Evolutionary conservation across 805 yeast species (phyloP), one percentile per base, ranked within the genome.

Genomic region (Starmerella bombicola): DNA sequence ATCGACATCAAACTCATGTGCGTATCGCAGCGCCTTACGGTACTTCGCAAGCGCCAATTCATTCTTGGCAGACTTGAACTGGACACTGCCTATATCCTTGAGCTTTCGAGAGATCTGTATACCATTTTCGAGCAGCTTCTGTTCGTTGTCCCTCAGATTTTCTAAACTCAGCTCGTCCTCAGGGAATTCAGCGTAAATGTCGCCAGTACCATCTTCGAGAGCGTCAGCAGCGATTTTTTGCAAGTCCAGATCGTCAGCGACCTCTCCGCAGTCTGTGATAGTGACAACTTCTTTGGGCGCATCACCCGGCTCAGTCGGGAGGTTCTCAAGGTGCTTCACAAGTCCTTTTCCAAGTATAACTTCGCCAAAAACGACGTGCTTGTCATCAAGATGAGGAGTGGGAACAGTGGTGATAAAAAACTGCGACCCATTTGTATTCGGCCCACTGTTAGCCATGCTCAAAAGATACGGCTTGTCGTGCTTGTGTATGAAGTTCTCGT

Each of bases 381-480:
- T 88, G 20, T 88, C 93, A 58, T 91, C 88, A 50, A 91, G 71
- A 62, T 88, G 97, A 5, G 97, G 95, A 1, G 96, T 84, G 31
- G 84, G 77, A 2, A 76, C 91, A 2, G 95, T 83, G 21, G 98
- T 88, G 54, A 88, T 76, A 61, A 88, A 88, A 55, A 84, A 91
- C 63, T 88, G 97, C 2, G 95, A 84, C 1, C 97, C 97, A 57
- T 91, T 91, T 36, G 97, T 88, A 60, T 78, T 76, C 44, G 94
- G 85, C 15, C 97, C 97, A 4, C 96, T 82, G 57, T 88, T 88
- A 43, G 98, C 97, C 97, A 88, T 91, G 6, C 94, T 82, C 52
- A 88, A 70, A 51, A 91, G 68, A 61, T 80, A 86, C 40, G 97
- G 97, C 55, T 70, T 70, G 49, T 77, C 84, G 58, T 88, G 97